Base-by-base conservation (phyloP, 1,284 basidiomycete species). In the Retiboletus flavoniger region DNA sequence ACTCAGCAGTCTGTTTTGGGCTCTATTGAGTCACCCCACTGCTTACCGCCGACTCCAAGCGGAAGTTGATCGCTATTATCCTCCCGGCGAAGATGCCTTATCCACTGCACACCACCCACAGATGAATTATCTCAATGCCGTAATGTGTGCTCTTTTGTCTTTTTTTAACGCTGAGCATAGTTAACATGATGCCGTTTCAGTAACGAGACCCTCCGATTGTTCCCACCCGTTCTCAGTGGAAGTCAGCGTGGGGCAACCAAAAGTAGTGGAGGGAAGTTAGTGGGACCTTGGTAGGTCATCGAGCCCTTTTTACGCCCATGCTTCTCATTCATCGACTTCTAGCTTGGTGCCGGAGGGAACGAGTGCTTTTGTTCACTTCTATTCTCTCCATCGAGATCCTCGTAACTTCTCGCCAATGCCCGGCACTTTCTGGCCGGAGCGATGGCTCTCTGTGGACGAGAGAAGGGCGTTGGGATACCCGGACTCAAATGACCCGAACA, bases 161-260 rank as follows among this genome's bases (percentile, higher is more conserved):
- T 38, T 50, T 50, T 52, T 19, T 40, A 55, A n/a, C 13, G 48
- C 45, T 36, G 14, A 28, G 38, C 41, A 51, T 19, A 40, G 55
- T 43, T 62, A 36, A 61, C 43, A 38, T n/a, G 48, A 51, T 54
- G 24, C 47, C 26, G 47, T 51, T 61, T 24, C 63, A 87, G 84
- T 54, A 83, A 85, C 38, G 85, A 87, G 63, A 68, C 77, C 0
- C 62, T 87, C 46, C 74, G 85, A 40, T 68, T 87, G 34, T 74
- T 75, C 40, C 82, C 84, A 10, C 74, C 82, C 11, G 69, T 84
- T 10, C 74, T 78, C 8, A 78, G 75, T 26, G 78, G 77, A 38
- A 74, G 78, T 24, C 78, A 82, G 51, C 78, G 85, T 39, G 70
- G 74, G n/a, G 72, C 77, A 14, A 70, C 73, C 1, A 59, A 57